A percentile compares a stretch with the other conserved stretches of the same genome.
phyloP scores from a whole-genome alignment of 73 alveolate genomes.

The Diophrys sp. region DNA sequence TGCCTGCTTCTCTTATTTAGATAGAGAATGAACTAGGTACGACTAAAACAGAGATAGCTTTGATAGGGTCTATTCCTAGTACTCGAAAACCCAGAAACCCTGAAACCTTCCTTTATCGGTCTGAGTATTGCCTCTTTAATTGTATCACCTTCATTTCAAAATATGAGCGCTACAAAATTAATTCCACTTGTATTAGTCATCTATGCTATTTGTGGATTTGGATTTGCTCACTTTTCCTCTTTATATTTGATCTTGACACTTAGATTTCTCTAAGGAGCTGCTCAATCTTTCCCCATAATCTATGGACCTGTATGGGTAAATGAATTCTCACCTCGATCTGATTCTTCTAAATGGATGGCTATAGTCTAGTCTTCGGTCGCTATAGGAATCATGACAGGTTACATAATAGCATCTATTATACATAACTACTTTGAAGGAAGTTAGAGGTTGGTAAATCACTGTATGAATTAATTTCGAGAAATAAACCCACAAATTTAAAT shows the following conservation, averaged over 20 bases:
- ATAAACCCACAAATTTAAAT: too few species aligned
- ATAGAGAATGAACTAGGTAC: constrained; percentile 73
- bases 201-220: constrained; percentile 68
- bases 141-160: constrained; percentile 73
- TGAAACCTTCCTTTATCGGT: too few species aligned
- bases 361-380: constrained; percentile 80
- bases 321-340: constrained; percentile 84
- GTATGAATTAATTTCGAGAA: too few species aligned
- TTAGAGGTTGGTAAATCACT: too few species aligned
- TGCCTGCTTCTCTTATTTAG: constrained; percentile 84
- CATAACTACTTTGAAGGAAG: constrained; percentile 38
- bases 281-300: constrained; percentile 84
- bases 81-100: too few species aligned
- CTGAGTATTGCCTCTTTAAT: constrained; percentile 72
- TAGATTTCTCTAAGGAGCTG: constrained; percentile 86
- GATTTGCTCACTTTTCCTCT: constrained; percentile 60
- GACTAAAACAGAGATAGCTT: constrained; percentile 76
- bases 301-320: constrained; percentile 97
- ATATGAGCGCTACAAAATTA: constrained; percentile 66
- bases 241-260: constrained; percentile 59
- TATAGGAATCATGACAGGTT: constrained; percentile 89
- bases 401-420: constrained; percentile 70
- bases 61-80: constrained; percentile 83
- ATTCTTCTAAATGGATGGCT: constrained; percentile 95
- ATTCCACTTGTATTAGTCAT: constrained; percentile 61